Base-by-base conservation (phyloP, 2,329 filamentous ascomycete genomes). In the Didymosphaeria variabile region DNA sequence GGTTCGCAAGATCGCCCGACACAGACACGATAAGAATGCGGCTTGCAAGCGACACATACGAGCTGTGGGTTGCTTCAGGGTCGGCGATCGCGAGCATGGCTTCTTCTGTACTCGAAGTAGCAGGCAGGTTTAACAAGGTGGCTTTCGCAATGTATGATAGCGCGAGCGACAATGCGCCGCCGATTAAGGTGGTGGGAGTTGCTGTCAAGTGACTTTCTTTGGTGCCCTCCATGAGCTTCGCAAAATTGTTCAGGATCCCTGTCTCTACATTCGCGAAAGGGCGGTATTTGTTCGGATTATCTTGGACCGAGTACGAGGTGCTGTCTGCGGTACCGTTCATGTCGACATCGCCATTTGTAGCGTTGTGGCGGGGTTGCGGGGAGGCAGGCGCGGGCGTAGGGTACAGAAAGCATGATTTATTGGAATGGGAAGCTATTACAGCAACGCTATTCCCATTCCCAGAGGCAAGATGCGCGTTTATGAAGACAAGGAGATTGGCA, bases 401-500 rank as follows among this genome's bases (percentile, higher is more conserved):
- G 73, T 97, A 98, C 4, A 99, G 89, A 89, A 94, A 99, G 73
- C 90, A 86, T 59, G 94, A 92, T 65, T 91, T 89, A 73, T 95
- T 90, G 67, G 89, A 90, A 77, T 99, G 95, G 9, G 93, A 93
- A 36, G 94, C 95, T 63, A 99, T 88, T 17, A 99, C 87, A 63
- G 94, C 93, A 52, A 98, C 92, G 77, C 94, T 91, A 80, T 98
- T 98, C 57, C 91, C 88, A 78, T 95, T 94, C 79, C 94, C 96
- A 76, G 94, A 94, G 67, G 95, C 93, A 34, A 99, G 86, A 76
- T 99, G 96, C 58, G 94, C 93, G 79, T 99, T 98, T 81, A 97
- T 90, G 81, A 97, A 98, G 82, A 99, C 90, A 72, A 98, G 90
- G 65, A 98, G 87, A 80, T 94, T 91, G 63, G 94, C 92, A 62